A percentile compares a stretch with the other conserved stretches of the same genome.
These are phyloP conservation scores for Piper betle DNA, from an alignment of 164 flowering plant species.

Conservation along the genomic window DNA sequence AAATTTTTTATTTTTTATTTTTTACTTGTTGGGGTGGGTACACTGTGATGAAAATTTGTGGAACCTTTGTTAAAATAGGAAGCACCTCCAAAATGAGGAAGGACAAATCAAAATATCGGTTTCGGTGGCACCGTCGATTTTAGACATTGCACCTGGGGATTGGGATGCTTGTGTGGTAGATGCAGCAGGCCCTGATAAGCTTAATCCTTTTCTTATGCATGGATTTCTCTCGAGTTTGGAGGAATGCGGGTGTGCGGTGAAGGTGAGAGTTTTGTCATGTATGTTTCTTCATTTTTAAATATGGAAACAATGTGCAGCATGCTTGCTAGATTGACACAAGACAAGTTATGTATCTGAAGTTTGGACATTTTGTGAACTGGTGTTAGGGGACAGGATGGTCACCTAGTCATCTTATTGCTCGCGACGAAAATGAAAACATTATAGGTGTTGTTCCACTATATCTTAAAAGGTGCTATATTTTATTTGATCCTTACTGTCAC, in stretches of 20 bases:
- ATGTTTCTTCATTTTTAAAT: not conserved
- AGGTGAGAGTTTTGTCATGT: constrained; percentile 33
- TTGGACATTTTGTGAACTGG: constrained; percentile 1
- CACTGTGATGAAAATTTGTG: too few relatives aligned
- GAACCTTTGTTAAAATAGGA: constrained; percentile 18
- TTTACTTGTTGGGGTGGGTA: not conserved
- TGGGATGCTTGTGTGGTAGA: constrained; percentile 88
- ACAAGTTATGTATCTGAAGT: not conserved
- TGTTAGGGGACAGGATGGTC: constrained; percentile 91
- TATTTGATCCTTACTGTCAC: constrained; percentile 8
- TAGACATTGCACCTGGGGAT: constrained; percentile 44
- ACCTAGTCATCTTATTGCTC: constrained; percentile 72
- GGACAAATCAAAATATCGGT: constrained; percentile 39
- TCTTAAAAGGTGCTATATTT: constrained; percentile 70
- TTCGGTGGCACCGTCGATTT: constrained; percentile 63
- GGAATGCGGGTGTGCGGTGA: constrained; percentile 66
- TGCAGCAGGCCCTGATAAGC: constrained; percentile 52
- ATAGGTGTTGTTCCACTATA: constrained; percentile 90
- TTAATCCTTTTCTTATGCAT: constrained; percentile 77
- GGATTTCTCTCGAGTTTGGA: constrained; percentile 89
- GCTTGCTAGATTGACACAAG: not conserved
- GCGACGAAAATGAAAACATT: constrained; percentile 50
- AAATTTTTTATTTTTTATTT: not conserved
- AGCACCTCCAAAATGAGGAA: constrained; percentile 9
- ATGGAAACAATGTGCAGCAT: not conserved